Base-by-base conservation (phyloP, 176 grass and related monocot genomes). In the Musa itinerans region DNA sequence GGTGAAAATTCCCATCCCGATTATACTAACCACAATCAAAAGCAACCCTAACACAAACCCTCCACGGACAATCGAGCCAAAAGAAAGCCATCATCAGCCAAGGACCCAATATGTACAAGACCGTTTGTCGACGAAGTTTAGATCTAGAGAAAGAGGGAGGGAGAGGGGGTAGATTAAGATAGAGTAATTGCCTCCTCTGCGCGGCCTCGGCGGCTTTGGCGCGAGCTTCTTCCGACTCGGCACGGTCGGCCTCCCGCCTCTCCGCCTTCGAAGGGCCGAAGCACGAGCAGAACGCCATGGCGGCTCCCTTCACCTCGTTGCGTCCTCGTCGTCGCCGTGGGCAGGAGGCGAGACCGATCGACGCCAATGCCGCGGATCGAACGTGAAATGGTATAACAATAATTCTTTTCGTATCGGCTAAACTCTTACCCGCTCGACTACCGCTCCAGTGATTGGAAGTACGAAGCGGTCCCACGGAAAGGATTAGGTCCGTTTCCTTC, bases 151-250 rank as follows among this genome's bases (percentile, higher is more conserved):
- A n/a, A 17, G 25, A 70, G 14, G 10, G 17, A 21, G 14, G 43
- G 66, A 19, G 11, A 50, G 15, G 66, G 14, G 29, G 2, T 13
- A 50, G 48, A 50, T 52, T 17, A 9, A 15, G 34, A 70, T 51
- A 9, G 68, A 3, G 43, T 8, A 67, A 69, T 48, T 77, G 87
- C 90, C 95, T 94, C 90, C 70, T 83, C 73, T 91, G 88, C 65
- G 95, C 95, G 64, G 95, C 95, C 74, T 91, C 88, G 53, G 88
- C 90, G 57, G 95, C 95, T 87, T 54, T 93, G 65, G 81, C 68
- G 53, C 95, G 88, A 52, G 90, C 95, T 4, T 99, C 95, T 80
- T 89, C 73, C 29, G 95, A 78, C 74, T 94, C 86, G 61, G 79
- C 77, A 65, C 76, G 82, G 29, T 86, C 86, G 9, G 75, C 88